A percentile compares a stretch with the other conserved stretches of the same genome.
phyloP scores from a whole-genome alignment of 2,329 filamentous ascomycete species.

The Pseudogymnoascus sp. region DNA sequence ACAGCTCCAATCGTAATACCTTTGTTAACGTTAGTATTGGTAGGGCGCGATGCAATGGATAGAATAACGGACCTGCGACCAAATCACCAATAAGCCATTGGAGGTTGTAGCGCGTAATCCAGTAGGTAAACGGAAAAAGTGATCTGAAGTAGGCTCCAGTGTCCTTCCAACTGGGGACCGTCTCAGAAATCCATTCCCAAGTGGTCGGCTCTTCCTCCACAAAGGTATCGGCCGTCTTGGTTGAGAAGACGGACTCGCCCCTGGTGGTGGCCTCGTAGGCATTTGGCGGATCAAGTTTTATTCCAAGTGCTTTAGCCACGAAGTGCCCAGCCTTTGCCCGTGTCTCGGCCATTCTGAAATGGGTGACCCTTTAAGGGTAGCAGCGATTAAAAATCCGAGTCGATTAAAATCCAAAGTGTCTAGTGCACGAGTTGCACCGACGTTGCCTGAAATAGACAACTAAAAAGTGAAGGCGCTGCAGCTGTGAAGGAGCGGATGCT shows the following conservation, averaged over 20 bases:
- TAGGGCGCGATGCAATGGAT: not conserved
- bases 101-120: constrained; percentile 81
- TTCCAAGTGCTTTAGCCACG: constrained; percentile 72
- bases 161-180: constrained; percentile 51
- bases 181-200: constrained; percentile 59
- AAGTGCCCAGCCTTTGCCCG: constrained; percentile 55
- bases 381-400: not conserved
- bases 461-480: not conserved
- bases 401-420: not conserved
- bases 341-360: constrained; percentile 18
- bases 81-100: constrained; percentile 87
- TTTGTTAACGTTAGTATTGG: constrained; percentile 21
- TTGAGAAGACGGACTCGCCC: constrained; percentile 72
- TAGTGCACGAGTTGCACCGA: constrained; percentile 1
- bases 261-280: constrained; percentile 52
- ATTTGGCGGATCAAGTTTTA: constrained; percentile 63
- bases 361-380: not conserved
- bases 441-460: not conserved
- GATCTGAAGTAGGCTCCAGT: constrained; percentile 54
- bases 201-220: constrained; percentile 74
- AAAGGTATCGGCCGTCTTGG: constrained; percentile 66
- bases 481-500: not conserved
- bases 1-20: constrained; percentile 64
- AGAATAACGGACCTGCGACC: constrained; percentile 60
- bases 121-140: constrained; percentile 81